Conservation (phyloP, 2,329 filamentous ascomycete species). For the Thermothelomyces thermophilus region DNA sequence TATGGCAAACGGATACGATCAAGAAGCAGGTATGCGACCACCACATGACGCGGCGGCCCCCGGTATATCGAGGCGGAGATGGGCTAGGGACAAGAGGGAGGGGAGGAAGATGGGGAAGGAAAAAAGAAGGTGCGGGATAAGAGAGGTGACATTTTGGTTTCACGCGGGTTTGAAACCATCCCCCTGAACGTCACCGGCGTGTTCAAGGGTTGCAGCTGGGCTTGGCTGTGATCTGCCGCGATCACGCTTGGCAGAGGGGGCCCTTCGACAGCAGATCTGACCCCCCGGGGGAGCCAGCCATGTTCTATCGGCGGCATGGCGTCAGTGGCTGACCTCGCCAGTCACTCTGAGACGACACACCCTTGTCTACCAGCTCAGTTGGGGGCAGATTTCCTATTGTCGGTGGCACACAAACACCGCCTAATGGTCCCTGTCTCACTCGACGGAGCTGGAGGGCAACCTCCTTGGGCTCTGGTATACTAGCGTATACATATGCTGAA, state of each 20-base stretch:
- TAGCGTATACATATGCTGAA: too few species aligned
- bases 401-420: neutral
- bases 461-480: too few species aligned
- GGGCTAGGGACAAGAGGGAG: too few species aligned
- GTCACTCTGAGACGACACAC: too few species aligned
- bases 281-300: slow-evolving; percentile 3
- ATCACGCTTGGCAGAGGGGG: too few species aligned
- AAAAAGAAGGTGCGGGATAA: too few species aligned
- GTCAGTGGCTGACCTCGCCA: neutral
- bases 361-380: too few species aligned
- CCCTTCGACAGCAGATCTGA: neutral
- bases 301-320: neutral
- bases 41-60: slow-evolving; percentile 18
- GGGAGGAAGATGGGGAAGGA: too few species aligned
- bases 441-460: neutral
- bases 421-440: neutral
- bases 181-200: neutral
- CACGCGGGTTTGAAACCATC: too few species aligned
- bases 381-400: neutral
- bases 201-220: slow-evolving; percentile 1
- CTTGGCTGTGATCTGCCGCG: slow-evolving; percentile 10
- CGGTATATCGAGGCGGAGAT: slow-evolving; percentile 2
- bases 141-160: too few species aligned
- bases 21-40: slow-evolving; percentile 47
- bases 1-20: slow-evolving; percentile 52